Evolutionary conservation across 805 yeast species (phyloP), one percentile per base, ranked within the genome.

Genomic region (Starmerella vaccinii): DNA sequence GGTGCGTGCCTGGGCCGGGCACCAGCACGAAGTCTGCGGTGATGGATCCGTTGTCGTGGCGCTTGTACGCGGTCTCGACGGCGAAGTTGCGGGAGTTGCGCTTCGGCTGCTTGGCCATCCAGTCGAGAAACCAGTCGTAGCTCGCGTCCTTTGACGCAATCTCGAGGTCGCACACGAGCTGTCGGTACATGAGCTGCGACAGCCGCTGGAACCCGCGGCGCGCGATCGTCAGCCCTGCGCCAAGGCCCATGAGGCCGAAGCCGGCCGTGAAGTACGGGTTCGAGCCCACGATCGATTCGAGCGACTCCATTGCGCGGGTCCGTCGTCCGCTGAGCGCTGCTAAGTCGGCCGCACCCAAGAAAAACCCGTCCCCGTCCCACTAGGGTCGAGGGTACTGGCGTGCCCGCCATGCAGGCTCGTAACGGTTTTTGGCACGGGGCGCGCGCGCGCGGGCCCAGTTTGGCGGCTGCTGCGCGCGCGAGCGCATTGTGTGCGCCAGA

Each of bases 181-280:
- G 89, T 37, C 95, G 76, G 64, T 89, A 86, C 6, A 85, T 64
- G 40, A 92, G 75, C 1, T 78, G 71, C 1, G 90, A 78, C 1
- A 79, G 70, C 46, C 81, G 75, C 40, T 77, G 71, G 1, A 82
- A 66, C 1, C 86, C 87, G 51, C 77, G 80, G 46, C 95, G 72
- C 0, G 86, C 80, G 7, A 87, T 59, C 0, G 96, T 95, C 30
- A 92, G 67, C 0, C 81, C 82, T 0, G 95, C 88, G n/a, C 98
- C 98, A 2, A 92, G 70, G 3, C 89, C 71, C 98, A 92, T 92
- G 37, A 92, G 71, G 0, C 98, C 98, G 60, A 97, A 96, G 61
- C 98, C 98, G 0, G 97, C 98, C 1, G 97, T 92, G 70, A 92
- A 90, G 65, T 87, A 88, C n/a, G 97, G 97, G 64, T 90, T 90